Base-by-base conservation (phyloP, 1,139 yeast genomes). In the Pichia sp. region DNA sequence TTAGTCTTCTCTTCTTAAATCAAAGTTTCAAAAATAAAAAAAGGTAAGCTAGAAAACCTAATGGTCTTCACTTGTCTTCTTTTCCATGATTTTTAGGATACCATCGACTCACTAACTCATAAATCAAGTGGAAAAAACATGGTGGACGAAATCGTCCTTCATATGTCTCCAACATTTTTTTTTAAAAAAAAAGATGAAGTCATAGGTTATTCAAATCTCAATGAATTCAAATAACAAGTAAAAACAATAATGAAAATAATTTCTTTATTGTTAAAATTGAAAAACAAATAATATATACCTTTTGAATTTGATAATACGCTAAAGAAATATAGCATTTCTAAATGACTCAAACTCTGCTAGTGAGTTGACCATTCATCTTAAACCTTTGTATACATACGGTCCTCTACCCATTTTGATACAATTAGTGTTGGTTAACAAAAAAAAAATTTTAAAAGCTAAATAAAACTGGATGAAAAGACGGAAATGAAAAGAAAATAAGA, bases 401-500 rank as follows among this genome's bases (percentile, higher is more conserved):
- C 95, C 95, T 85, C 95, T 84, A 79, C 89, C 94, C 95, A 86
- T 86, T 76, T 77, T 83, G 69, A 40, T 40, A 34, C 38, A 40
- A 34, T 47, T 32, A 40, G 29, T 34, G 35, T 48, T 43, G 39
- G 42, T 38, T 45, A 11, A 28, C 18, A 8, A 32, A 35, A 28
- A 18, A 7, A 35, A 40, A 43, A n/a, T 18, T 18, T 18, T 18
- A 39, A 40, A 33, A 42, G 18, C 44, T 28, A 36, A 27, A 30
- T 31, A 35, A 30, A 9, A 25, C 25, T 34, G 18, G 39, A 34
- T 34, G 26, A 4, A 25, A 9, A 33, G 4, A 1, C 27, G 10
- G 35, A 9, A 11, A 38, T 30, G 2, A 25, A 18, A 34, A 25
- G 26, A 37, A 41, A 33, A 45, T 32, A 25, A 38, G 7, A 8